A percentile compares a stretch with the other conserved stretches of the same genome.
Conservation (phyloP, 225 moss, liverwort and hornwort genomes). For the Antitrichia curtipendula region DNA sequence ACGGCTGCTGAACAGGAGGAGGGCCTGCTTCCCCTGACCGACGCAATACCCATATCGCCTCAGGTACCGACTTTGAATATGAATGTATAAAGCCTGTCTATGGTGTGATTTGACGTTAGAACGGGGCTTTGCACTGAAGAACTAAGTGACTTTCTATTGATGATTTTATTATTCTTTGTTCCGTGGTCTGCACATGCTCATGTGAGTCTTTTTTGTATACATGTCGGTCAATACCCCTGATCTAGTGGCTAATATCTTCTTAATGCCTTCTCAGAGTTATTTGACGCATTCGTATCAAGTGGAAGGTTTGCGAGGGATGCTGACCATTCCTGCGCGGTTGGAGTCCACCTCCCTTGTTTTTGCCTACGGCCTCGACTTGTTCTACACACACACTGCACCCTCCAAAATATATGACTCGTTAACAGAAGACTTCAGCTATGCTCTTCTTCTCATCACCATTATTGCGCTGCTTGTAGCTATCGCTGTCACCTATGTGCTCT, state of each 20-base stretch:
- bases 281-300: constrained; percentile 75
- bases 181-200: neutral
- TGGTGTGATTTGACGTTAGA: neutral
- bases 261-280: constrained; percentile 37
- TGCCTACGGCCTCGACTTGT: constrained; percentile 77
- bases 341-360: constrained; percentile 92
- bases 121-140: neutral
- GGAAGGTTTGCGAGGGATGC: constrained; percentile 70
- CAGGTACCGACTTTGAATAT: constrained; percentile 45
- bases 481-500: constrained; percentile 71
- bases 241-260: neutral
- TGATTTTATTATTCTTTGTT: neutral
- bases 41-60: constrained; percentile 69
- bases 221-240: neutral
- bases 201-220: neutral
- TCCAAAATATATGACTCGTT: constrained; percentile 86
- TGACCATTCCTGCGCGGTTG: constrained; percentile 77
- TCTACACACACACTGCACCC: constrained; percentile 80
- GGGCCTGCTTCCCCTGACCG: constrained; percentile 80
- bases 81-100: neutral
- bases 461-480: constrained; percentile 72
- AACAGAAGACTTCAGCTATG: constrained; percentile 95
- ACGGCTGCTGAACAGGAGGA: constrained; percentile 81
- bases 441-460: constrained; percentile 83
- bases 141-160: neutral